Base-by-base conservation (phyloP, 2,329 filamentous ascomycete species). In the Lithohypha guttulata region DNA sequence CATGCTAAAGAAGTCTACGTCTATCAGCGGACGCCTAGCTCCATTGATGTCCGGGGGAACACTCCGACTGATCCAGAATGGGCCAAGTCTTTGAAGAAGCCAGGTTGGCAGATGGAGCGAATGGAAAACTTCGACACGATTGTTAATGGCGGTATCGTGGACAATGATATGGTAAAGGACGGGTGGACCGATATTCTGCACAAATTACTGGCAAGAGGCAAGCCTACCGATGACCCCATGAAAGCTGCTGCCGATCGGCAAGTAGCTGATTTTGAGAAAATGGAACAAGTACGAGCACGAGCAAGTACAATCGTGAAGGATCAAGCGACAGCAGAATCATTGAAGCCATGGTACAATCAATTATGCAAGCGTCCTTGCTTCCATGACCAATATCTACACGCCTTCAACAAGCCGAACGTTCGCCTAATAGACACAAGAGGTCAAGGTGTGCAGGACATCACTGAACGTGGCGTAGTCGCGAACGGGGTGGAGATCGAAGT, bases 331-430 rank as follows among this genome's bases (percentile, higher is more conserved):
- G 32, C 32, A 4, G 32, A 34, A 6, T 8, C 32, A 22, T 20
- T 34, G 3, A 34, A 34, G 19, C 32, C 32, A 18, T 34, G 19
- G 17, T 34, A 34, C 20, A 34, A 34, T 22, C 32, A 34, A 13
- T 14, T 34, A 3, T 34, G 32, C 32, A 34, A 34, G n/a, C 32
- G 77, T 0, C 75, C 76, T 0, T 68, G 62, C 27, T 79, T 78
- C 55, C 72, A 73, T 55, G 72, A 79, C 49, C 63, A 68, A 4
- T 79, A 76, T 49, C 64, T 80, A 0, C 51, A 62, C 2, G 48
- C 68, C 0, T 81, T 80, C 64, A 81, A 81, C 55, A 53, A 51
- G 20, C 55, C 63, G 0, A 69, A 76, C 48, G 76, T 81, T 3
- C 62, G 64, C 4, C 66, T 81, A 0, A 60, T 81, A 11, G 73